Evolutionary conservation across 1,284 basidiomycete species (phyloP), one percentile per base, ranked within the genome.

Genomic region (Microbotryum silenes-acaulis): DNA sequence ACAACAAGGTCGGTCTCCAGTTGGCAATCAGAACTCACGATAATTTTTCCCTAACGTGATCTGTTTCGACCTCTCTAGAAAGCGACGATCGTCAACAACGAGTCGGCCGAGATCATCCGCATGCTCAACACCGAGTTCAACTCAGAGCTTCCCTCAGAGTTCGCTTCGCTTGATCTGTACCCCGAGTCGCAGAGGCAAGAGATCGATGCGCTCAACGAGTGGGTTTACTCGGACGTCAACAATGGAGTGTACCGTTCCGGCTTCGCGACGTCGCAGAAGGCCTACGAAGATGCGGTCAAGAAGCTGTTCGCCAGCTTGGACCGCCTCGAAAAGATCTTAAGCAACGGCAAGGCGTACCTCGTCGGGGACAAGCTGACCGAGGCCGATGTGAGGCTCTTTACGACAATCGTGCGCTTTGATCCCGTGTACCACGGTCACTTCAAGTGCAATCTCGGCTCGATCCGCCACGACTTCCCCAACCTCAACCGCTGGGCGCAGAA

Each of bases 41-140:
- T 18, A 1, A 18, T 42, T 12, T 42, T 1, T 20, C 9, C 20
- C 45, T 21, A 5, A 42, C 42, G 37, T 44, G 21, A 25, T 44
- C 54, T 9, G 3, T 18, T 42, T 42, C 14, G 37, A 18, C 37
- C 2, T 6, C 37, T 18, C 16, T 42, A 42, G 37, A 7, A 56
- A 25, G 77, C 86, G 61, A 91, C 88, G 45, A 89, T 98, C 69
- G 96, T 98, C 60, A 96, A 89, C 79, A 98, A 96, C 75, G 92
- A 97, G 75, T 89, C 86, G 67, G 85, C 87, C 1, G 91, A 96
- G 77, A 92, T 97, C 72, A 91, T 97, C 71, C 85, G 94, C 58
- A 88, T 92, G 51, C 82, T 97, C 77, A 96, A 96, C 76, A 80
- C 81, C 9, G 86, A 81, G 9, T 94, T 96, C 78, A 85, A 94